Base-by-base conservation (phyloP, 345 rosid species). In the Dovyalis caffra region DNA sequence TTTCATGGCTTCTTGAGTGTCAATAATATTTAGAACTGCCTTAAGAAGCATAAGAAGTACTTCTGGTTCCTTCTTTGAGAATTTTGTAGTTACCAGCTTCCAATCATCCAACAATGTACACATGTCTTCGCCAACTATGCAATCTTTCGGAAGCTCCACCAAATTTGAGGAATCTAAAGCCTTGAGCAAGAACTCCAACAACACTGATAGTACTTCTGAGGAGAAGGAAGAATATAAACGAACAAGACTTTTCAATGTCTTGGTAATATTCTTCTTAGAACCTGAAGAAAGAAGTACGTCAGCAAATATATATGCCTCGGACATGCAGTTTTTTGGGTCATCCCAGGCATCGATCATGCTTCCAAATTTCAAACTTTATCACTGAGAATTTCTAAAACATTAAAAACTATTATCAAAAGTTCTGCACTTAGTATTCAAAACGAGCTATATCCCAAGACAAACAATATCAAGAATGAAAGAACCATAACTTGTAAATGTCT, bases 1-100 rank as follows among this genome's bases (percentile, higher is more conserved):
- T 72, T 79, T 86, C 76, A 68, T 79, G 69, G 68, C 80, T 79
- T 87, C 91, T 51, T 76, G 79, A 51, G 75, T 73, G 77, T 78
- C 88, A 37, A 91, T 86, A 85, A 76, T 81, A 74, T 89, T 84
- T 68, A 93, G 83, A 65, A 86, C 85, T 77, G 85, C 85, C 77
- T 89, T 85, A 29, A 91, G 90, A 81, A 91, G 92, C 76, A 78
- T 80, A 69, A 87, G 80, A 74, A 93, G 86, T 70, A 91, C 74
- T 82, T 95, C 90, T 15, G 96, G 98, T 83, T 89, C 94, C 86
- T 87, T 88, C 49, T 78, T 83, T 28, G 93, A 85, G 64, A 95
- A 83, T 78, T 86, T 85, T 70, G 80, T 34, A 58, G 87, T 77
- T 71, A 89, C 84, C 85, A 78, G 85, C 77, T 83, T 90, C 99